Percentiles rank a stretch among this genome's conserved stretches.
Evolutionary conservation across 305 asterid species (phyloP).

Genomic region (Rubia peregrina): DNA sequence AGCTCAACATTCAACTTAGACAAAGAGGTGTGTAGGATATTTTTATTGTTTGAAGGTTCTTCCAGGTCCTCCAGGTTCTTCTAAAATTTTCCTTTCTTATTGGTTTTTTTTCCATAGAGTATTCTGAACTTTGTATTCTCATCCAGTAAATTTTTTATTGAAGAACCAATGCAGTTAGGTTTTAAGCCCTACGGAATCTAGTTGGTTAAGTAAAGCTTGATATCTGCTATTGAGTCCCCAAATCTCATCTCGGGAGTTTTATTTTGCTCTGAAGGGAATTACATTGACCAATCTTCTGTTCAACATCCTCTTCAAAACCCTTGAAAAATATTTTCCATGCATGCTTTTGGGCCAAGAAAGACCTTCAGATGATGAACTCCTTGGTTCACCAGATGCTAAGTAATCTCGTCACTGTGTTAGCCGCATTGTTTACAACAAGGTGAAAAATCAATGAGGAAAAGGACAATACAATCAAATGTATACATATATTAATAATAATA

Average conservation of each 20-base stretch:
- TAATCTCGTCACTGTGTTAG: constrained; percentile 18
- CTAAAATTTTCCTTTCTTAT: constrained; percentile 41
- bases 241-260: no score
- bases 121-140: constrained; percentile 50
- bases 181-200: constrained; percentile 48
- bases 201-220: constrained; percentile 50
- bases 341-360: constrained; percentile 32
- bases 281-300: no score
- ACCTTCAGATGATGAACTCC: constrained; percentile 70
- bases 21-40: no score
- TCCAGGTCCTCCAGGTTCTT: constrained; percentile 26
- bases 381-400: constrained; percentile 51
- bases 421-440: no score
- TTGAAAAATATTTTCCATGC: constrained; percentile 48
- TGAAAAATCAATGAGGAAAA: no score
- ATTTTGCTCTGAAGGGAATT: no score
- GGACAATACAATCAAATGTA: no score
- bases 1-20: no score
- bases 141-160: constrained; percentile 47
- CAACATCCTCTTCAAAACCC: constrained; percentile 37
- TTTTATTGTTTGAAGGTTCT: no score
- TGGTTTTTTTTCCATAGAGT: constrained; percentile 33
- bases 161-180: constrained; percentile 37
- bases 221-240: constrained; percentile 23
- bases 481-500: no score